These are phyloP conservation scores for Quillaja saponaria DNA, from an alignment of 306 rosid species.

Conservation along the genomic window DNA sequence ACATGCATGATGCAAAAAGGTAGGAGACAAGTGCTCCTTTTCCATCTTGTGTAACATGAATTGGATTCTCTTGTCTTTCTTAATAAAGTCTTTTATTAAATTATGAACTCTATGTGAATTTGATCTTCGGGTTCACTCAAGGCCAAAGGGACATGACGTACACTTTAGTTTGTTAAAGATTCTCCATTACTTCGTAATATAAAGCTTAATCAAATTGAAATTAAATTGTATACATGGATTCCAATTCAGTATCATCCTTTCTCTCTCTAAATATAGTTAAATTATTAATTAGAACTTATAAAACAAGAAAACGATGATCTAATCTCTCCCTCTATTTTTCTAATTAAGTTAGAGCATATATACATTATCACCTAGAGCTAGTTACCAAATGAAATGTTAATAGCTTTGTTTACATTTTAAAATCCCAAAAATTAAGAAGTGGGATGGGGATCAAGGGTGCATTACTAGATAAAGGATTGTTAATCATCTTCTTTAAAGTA, in stretches of 20 bases:
- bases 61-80: conserved; percentile 66
- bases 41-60: conserved; percentile 51
- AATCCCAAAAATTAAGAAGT: too few relatives aligned
- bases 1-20: conserved; percentile 68
- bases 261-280: conserved; percentile 20
- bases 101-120: conserved; percentile 25
- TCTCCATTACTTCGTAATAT: conserved; percentile 46
- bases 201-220: conserved; percentile 17
- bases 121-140: conserved; percentile 50
- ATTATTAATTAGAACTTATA: too few relatives aligned
- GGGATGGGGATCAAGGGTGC: too few relatives aligned
- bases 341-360: too few relatives aligned
- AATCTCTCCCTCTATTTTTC: too few relatives aligned
- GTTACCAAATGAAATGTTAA: too few relatives aligned
- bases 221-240: conserved; percentile 49
- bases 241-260: conserved; percentile 54
- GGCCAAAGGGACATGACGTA: conserved; percentile 53
- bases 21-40: conserved; percentile 14
- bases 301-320: too few relatives aligned
- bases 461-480: too few relatives aligned
- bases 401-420: too few relatives aligned
- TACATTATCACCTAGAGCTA: too few relatives aligned
- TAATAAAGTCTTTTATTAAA: conserved; percentile 34
- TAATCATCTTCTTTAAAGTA: too few relatives aligned
- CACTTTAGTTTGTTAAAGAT: conserved; percentile 50